Percentiles rank a stretch among this genome's conserved stretches.
These are phyloP conservation scores for Edaphochlamys debaryana DNA, from an alignment of 139 green algal genomes.

Conservation along the genomic window DNA sequence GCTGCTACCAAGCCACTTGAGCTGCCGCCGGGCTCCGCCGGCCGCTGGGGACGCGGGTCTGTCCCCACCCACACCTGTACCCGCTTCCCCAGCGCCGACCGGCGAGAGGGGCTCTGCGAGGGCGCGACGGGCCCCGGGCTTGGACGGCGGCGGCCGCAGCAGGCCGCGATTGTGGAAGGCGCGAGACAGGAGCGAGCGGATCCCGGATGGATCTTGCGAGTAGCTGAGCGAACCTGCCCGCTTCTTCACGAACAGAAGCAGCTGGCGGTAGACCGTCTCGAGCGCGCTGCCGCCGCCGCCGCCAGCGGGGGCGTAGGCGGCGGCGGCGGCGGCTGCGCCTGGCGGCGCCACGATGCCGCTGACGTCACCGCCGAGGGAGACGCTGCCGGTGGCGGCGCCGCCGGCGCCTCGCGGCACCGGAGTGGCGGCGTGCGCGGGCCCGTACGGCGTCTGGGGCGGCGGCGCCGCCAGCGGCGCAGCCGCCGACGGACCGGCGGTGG, in stretches of 20 bases:
- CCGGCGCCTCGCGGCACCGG: background rate
- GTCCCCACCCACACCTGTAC: too few species aligned
- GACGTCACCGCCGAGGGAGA: background rate
- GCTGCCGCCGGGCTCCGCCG: too few species aligned
- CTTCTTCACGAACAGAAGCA: conserved; percentile 81
- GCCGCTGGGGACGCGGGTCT: background rate
- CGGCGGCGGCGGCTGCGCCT: background rate
- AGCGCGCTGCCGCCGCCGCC: conserved; percentile 16
- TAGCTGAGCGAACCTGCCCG: conserved; percentile 73
- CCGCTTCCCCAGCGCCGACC: background rate
- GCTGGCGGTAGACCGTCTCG: conserved; percentile 39
- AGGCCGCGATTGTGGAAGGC: conserved; percentile 57
- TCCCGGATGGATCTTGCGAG: conserved; percentile 73
- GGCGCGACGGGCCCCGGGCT: too few species aligned
- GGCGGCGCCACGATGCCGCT: background rate
- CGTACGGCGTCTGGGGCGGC: background rate
- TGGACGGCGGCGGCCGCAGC: background rate
- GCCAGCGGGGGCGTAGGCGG: background rate
- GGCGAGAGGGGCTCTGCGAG: too few species aligned
- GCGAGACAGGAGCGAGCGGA: conserved; percentile 72
- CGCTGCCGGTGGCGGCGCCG: background rate
- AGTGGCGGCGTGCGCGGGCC: background rate
- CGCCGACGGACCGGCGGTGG: background rate
- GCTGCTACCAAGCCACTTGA: background rate
- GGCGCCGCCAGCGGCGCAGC: background rate